Evolutionary conservation across 768 basidiomycete genomes (phyloP).

Genomic region (Hebeloma cylindrosporum): DNA sequence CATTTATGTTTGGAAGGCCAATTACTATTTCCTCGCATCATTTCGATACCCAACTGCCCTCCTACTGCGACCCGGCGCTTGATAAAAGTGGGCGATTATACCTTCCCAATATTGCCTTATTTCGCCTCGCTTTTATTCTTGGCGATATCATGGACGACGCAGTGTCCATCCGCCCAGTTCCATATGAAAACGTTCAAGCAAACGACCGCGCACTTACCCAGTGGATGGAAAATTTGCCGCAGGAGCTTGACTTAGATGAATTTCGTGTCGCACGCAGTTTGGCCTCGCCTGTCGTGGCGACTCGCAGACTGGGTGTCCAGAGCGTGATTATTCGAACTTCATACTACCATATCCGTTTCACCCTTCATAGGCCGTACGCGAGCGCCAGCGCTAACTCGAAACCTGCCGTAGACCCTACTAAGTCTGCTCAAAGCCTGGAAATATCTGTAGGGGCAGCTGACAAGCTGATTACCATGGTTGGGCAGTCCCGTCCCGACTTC

Average conservation of each 20-base stretch:
- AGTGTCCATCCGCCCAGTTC: slow-evolving; percentile 75
- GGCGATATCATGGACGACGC: slow-evolving; percentile 87
- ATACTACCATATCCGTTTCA: slow-evolving; percentile 82
- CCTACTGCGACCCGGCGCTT: slow-evolving; percentile 59
- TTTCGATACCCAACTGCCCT: slow-evolving; percentile 79
- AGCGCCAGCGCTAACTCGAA: slow-evolving; percentile 33
- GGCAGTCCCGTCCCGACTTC: slow-evolving; percentile 75
- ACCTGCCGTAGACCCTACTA: slow-evolving; percentile 37
- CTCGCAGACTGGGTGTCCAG: slow-evolving; percentile 72
- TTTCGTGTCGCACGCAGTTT: slow-evolving; percentile 71
- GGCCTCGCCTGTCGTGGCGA: slow-evolving; percentile 57
- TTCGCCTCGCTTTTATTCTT: slow-evolving; percentile 73
- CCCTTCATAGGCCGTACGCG: slow-evolving; percentile 79
- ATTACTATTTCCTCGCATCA: slow-evolving; percentile 75
- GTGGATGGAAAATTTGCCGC: slow-evolving; percentile 78
- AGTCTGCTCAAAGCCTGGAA: slow-evolving; percentile 61
- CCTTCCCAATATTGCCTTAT: slow-evolving; percentile 73
- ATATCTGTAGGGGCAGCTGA: slow-evolving; percentile 76
- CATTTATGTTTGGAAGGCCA: slow-evolving; percentile 84
- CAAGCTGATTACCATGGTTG: slow-evolving; percentile 75
- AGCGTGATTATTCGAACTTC: slow-evolving; percentile 78
- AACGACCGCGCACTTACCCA: slow-evolving; percentile 70
- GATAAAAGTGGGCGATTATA: slow-evolving; percentile 68
- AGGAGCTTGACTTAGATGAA: slow-evolving; percentile 75
- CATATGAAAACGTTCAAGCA: slow-evolving; percentile 69